Evolutionary conservation across 2,329 filamentous ascomycete genomes (phyloP).

Genomic region (Penicillium italicum): DNA sequence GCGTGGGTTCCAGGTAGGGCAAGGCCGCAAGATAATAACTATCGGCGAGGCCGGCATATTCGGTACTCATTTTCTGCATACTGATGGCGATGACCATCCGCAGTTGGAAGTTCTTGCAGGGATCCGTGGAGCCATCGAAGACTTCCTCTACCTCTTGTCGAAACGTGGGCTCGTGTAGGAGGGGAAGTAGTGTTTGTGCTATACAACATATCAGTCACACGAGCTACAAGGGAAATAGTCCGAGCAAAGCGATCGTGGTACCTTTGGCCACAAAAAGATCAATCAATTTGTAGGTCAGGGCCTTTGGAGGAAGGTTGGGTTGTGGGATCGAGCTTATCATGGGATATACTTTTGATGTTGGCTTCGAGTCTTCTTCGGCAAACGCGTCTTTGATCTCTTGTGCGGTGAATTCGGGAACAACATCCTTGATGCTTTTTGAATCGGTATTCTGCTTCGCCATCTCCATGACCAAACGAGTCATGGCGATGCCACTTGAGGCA

Average conservation of each 20-base stretch:
- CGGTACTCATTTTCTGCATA: slow-evolving; percentile 82
- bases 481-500: slow-evolving; percentile 90
- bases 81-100: slow-evolving; percentile 93
- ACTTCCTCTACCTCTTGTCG: slow-evolving; percentile 73
- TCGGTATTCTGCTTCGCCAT: slow-evolving; percentile 91
- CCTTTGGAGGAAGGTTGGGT: slow-evolving; percentile 66
- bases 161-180: slow-evolving; percentile 79
- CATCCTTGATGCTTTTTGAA: slow-evolving; percentile 84
- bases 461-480: slow-evolving; percentile 93
- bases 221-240: neutral
- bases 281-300: slow-evolving; percentile 72
- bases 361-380: slow-evolving; percentile 61
- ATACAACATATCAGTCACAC: slow-evolving; percentile 22
- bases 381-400: slow-evolving; percentile 66
- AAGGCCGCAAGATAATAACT: slow-evolving; percentile 92
- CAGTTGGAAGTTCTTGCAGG: slow-evolving; percentile 82
- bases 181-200: slow-evolving; percentile 87
- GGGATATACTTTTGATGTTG: slow-evolving; percentile 78
- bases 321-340: slow-evolving; percentile 84
- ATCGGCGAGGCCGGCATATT: slow-evolving; percentile 90
- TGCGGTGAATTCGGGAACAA: slow-evolving; percentile 72
- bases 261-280: slow-evolving; percentile 84
- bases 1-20: slow-evolving; percentile 74
- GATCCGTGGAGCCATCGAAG: slow-evolving; percentile 69
- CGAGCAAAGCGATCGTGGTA: slow-evolving; percentile 33